Base-by-base conservation (phyloP, 2,329 filamentous ascomycete species). In the Penicillium glabrum region DNA sequence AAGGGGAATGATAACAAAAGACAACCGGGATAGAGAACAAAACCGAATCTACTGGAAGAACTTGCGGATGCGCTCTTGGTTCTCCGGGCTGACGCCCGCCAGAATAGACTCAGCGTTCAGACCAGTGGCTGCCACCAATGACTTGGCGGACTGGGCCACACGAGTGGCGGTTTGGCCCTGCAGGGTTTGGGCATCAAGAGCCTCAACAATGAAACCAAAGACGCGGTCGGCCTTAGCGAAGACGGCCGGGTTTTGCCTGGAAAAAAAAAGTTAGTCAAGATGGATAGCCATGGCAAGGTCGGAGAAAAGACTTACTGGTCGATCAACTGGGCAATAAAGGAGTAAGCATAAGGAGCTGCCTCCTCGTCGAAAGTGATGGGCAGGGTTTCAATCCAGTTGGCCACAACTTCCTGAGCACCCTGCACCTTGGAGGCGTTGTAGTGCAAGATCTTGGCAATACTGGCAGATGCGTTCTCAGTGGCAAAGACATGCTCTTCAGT, bases 311-410 rank as follows among this genome's bases (percentile, higher is more conserved):
- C 92, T 85, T 86, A 97, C 95, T 96, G 89, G 65, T 96, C 89
- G 72, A 98, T 97, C 61, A 99, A 78, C 72, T 96, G 89, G 13
- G 90, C 88, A 57, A 99, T 80, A 78, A 96, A 99, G 45, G 88
- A 88, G 72, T 99, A 99, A 1, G 93, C 93, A 74, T 96, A 98
- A 14, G 95, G 95, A 21, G 95, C 95, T 4, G 95, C 95, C 78
- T 99, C 95, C 74, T 99, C 95, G 64, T 99, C 95, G 69, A 96
- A 97, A 16, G 88, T 87, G 51, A 99, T 89, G 0, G 95, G 95
- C 35, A 99, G 80, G 0, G 93, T 97, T 63, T 91, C 87, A 48
- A 99, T 79, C 95, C 95, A 99, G 71, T 89, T 88, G n/a, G 82
- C 79, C 43, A 91, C 86, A 26, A 97, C 83, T 37, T 89, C 84